Conservation (phyloP, 2,329 filamentous ascomycete species). For the Cyphellophora attinorum region DNA sequence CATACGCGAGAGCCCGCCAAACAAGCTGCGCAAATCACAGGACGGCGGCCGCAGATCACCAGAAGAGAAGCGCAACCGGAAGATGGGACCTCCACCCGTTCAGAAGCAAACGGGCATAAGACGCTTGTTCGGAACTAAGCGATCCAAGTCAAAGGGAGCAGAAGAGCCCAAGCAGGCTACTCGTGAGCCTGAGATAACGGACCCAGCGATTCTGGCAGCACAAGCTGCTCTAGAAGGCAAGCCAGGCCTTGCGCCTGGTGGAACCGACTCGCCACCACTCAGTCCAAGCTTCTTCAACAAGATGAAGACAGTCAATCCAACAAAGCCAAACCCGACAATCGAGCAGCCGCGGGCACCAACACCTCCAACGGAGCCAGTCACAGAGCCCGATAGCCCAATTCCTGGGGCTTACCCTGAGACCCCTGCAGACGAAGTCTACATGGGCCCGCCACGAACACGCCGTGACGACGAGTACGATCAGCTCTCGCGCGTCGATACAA, state of each 20-base stretch:
- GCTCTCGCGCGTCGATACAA: slow-evolving; percentile 51
- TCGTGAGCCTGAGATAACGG: slow-evolving; percentile 4
- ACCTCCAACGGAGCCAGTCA: neutral
- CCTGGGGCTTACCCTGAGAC: slow-evolving; percentile 18
- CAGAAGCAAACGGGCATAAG: slow-evolving; percentile 15
- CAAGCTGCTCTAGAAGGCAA: slow-evolving; percentile 18
- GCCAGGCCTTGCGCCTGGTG: slow-evolving; percentile 11
- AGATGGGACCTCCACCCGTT: slow-evolving; percentile 12
- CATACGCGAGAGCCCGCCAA: too few species aligned
- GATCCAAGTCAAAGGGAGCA: slow-evolving; percentile 11
- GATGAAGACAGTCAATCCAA: slow-evolving; percentile 1
- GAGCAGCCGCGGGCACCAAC: slow-evolving; percentile 2
- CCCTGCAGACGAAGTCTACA: slow-evolving; percentile 20
- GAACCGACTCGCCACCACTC: slow-evolving; percentile 13
- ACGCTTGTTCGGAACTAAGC: slow-evolving; percentile 15
- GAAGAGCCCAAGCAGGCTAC: slow-evolving; percentile 2
- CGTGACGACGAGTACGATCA: slow-evolving; percentile 45
- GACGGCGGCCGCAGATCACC: slow-evolving; percentile 9
- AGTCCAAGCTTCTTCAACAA: slow-evolving; percentile 16
- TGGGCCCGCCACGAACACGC: slow-evolving; percentile 29
- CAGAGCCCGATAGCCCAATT: neutral
- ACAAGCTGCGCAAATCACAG: slow-evolving; percentile 12
- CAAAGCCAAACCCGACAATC: slow-evolving; percentile 1
- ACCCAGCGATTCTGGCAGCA: slow-evolving; percentile 17
- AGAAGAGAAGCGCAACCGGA: slow-evolving; percentile 10